Evolutionary conservation across 331 rosid genomes (phyloP).

Genomic region (Telfairia occidentalis): DNA sequence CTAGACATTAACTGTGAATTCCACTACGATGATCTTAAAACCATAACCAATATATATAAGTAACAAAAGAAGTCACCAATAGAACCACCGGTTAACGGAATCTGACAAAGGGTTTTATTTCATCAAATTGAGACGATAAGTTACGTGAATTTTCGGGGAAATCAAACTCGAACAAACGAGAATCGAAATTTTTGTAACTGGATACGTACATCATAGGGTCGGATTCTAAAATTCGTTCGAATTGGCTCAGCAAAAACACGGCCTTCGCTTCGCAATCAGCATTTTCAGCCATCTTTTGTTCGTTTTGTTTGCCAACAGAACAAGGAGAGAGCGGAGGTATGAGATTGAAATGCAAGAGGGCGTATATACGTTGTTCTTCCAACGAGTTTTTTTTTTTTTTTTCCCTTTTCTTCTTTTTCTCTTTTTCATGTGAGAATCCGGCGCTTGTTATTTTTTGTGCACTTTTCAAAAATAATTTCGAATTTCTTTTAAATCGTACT

Average conservation of each 20-base stretch:
- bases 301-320: not conserved
- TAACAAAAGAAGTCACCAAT: not conserved
- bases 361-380: not conserved
- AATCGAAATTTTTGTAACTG: not conserved
- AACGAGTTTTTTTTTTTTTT: too few species aligned
- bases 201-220: conserved; percentile 58
- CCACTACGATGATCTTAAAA: not conserved
- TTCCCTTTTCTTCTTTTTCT: too few species aligned
- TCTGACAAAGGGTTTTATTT: not conserved
- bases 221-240: conserved; percentile 51
- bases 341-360: not conserved
- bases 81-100: not conserved
- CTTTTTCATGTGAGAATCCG: too few species aligned
- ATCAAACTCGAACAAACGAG: not conserved
- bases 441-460: too few species aligned
- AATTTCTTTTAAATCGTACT: too few species aligned
- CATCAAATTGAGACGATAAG: not conserved
- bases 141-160: not conserved
- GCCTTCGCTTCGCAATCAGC: conserved; percentile 16
- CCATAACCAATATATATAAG: not conserved
- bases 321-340: not conserved
- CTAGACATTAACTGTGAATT: not conserved
- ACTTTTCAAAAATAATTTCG: too few species aligned
- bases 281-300: conserved; percentile 5
- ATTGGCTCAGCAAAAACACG: conserved; percentile 36